Evolutionary conservation across 176 grass and related monocot species (phyloP).

Genomic region (Oryza australiensis): DNA sequence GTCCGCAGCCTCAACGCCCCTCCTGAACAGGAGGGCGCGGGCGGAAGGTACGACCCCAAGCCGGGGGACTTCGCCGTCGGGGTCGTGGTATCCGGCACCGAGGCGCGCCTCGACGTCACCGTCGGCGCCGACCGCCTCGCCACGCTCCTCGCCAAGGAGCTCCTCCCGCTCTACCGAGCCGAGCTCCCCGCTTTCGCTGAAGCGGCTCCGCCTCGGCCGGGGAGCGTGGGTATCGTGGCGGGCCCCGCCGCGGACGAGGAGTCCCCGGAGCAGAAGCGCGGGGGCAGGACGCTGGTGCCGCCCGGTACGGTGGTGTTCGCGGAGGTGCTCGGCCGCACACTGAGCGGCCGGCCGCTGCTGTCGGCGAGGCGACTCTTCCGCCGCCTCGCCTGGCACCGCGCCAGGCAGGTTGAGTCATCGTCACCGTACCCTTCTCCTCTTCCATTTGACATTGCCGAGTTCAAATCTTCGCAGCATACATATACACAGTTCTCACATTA

Average conservation of each 20-base stretch:
- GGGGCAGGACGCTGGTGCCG: constrained; percentile 52
- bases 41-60: constrained; percentile 68
- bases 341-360: constrained; percentile 80
- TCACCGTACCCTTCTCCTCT: constrained; percentile 13
- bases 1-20: constrained; percentile 25
- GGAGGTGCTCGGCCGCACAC: constrained; percentile 75
- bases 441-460: background rate
- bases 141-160: constrained; percentile 81
- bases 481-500: background rate
- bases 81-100: constrained; percentile 75
- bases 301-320: constrained; percentile 75
- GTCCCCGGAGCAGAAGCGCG: constrained; percentile 34
- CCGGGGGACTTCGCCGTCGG: constrained; percentile 73
- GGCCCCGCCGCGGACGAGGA: constrained; percentile 33
- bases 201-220: constrained; percentile 22
- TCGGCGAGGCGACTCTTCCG: constrained; percentile 75
- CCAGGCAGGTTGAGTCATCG: constrained; percentile 69
- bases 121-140: constrained; percentile 78
- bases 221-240: constrained; percentile 62
- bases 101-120: constrained; percentile 76
- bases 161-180: constrained; percentile 70
- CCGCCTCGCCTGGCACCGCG: constrained; percentile 74
- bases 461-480: background rate
- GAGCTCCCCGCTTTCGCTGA: constrained; percentile 22
- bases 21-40: background rate